Evolutionary conservation across 1,284 basidiomycete genomes (phyloP).

Genomic region (Melampsora occidentalis): DNA sequence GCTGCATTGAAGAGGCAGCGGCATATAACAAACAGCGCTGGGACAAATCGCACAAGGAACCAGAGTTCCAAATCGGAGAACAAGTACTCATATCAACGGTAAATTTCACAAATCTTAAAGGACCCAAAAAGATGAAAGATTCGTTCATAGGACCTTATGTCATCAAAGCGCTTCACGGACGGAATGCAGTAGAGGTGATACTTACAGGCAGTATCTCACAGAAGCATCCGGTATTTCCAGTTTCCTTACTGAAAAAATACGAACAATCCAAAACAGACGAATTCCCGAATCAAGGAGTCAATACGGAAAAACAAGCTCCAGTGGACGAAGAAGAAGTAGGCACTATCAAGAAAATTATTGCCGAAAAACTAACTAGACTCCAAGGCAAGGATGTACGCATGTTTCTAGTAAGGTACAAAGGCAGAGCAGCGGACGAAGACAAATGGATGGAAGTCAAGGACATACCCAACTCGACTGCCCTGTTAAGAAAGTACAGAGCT

Average conservation of each 20-base stretch:
- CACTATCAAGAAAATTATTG: too few relatives aligned
- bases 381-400: too few relatives aligned
- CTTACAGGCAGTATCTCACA: neutral
- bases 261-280: too few relatives aligned
- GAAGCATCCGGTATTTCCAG: slow-evolving; percentile 4
- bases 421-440: too few relatives aligned
- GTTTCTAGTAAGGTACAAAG: too few relatives aligned
- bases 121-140: slow-evolving; percentile 16
- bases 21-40: neutral
- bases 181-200: neutral
- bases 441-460: too few relatives aligned
- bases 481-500: too few relatives aligned
- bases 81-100: slow-evolving; percentile 1
- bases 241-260: neutral
- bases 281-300: too few relatives aligned
- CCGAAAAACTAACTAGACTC: too few relatives aligned
- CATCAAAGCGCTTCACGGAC: neutral
- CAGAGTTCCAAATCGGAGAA: slow-evolving; percentile 10
- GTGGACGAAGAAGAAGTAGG: too few relatives aligned
- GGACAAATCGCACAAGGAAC: neutral
- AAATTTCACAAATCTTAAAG: slow-evolving; percentile 15
- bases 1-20: neutral
- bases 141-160: slow-evolving; percentile 24
- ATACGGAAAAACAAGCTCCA: too few relatives aligned
- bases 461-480: too few relatives aligned